A percentile compares a stretch with the other conserved stretches of the same genome.
These are phyloP conservation scores for Penicillium sp. DNA, from an alignment of 2,329 filamentous ascomycete genomes.

Conservation along the genomic window DNA sequence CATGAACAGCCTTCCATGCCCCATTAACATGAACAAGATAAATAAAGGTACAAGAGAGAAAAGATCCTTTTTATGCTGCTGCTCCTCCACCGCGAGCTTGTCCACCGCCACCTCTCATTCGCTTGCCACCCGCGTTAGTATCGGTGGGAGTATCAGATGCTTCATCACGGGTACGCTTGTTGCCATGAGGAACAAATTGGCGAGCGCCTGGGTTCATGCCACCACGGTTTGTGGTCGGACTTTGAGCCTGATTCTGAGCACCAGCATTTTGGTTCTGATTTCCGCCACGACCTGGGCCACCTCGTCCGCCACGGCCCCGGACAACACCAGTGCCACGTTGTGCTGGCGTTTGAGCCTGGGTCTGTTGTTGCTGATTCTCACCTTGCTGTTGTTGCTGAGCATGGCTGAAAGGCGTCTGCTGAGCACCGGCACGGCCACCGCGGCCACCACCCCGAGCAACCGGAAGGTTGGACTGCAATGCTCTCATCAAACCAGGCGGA, in stretches of 20 bases:
- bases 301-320: conserved; percentile 52
- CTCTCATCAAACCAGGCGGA: conserved; percentile 46
- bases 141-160: conserved; percentile 44
- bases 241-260: conserved; percentile 26
- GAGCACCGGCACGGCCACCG: conserved; percentile 44
- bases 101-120: conserved; percentile 50
- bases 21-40: conserved; percentile 8
- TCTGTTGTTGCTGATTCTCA: conserved; percentile 35
- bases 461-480: conserved; percentile 50
- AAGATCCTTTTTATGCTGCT: conserved; percentile 20
- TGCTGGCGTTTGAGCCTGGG: conserved; percentile 24
- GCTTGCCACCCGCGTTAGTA: conserved; percentile 48
- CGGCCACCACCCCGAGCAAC: conserved; percentile 48
- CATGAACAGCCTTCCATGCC: neutral
- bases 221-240: conserved; percentile 3
- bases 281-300: conserved; percentile 40
- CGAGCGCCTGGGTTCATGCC: conserved; percentile 47
- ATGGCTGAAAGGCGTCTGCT: conserved; percentile 37
- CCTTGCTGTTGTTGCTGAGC: conserved; percentile 31
- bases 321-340: conserved; percentile 44
- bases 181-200: conserved; percentile 62
- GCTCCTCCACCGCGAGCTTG: conserved; percentile 33
- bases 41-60: conserved; percentile 10
- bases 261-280: conserved; percentile 42
- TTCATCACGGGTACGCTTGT: conserved; percentile 61